These are phyloP conservation scores for Pichia sorboxylosa DNA, from an alignment of 1,139 yeast species.

Conservation along the genomic window DNA sequence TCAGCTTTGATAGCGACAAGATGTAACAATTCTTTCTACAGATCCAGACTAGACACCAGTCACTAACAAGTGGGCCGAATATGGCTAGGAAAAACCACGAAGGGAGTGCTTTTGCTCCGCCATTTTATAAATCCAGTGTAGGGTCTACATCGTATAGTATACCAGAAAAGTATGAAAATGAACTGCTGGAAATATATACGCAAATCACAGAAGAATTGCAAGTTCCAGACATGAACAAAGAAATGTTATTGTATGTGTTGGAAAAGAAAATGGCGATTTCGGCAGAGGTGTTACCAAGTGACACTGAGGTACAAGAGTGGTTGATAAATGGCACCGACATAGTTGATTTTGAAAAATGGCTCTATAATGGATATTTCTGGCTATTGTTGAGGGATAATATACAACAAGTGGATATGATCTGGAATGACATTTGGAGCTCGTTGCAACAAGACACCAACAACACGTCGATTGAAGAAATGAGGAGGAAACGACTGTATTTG, in stretches of 20 bases:
- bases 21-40: too few species aligned
- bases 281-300: conserved; percentile 11
- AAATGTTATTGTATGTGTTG: conserved; percentile 2
- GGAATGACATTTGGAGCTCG: conserved; percentile 27
- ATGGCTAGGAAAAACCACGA: too few species aligned
- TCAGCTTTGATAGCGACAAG: too few species aligned
- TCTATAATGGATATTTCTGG: conserved; percentile 29
- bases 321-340: conserved; percentile 15
- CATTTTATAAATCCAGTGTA: conserved; percentile 8
- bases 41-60: too few species aligned
- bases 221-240: conserved; percentile 4
- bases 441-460: conserved; percentile 3
- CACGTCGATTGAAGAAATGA: neutral
- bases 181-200: conserved; percentile 9
- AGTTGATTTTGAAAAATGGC: conserved; percentile 35
- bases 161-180: conserved; percentile 10
- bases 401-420: conserved; percentile 28
- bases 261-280: conserved; percentile 13
- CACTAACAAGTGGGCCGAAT: too few species aligned
- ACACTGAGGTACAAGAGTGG: conserved; percentile 23
- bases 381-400: conserved; percentile 26
- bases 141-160: conserved; percentile 10
- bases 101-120: conserved; percentile 9
- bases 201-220: conserved; percentile 2
- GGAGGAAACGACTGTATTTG: conserved; percentile 19